Base-by-base conservation (phyloP, 1,139 yeast genomes). In the Taphrina confusa region DNA sequence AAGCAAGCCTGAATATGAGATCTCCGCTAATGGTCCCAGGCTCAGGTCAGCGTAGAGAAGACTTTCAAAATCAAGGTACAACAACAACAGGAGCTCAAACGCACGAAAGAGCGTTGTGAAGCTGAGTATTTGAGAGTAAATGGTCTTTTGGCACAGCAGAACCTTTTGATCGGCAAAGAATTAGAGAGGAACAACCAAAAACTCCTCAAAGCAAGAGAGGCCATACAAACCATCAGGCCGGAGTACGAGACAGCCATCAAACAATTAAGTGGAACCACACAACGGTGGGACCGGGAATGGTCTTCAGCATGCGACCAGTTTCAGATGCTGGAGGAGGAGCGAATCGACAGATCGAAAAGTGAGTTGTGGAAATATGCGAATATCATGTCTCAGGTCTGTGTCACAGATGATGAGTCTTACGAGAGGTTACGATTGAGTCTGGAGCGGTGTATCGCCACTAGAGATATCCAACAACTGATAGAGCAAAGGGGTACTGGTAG, bases 321-420 rank as follows among this genome's bases (percentile, higher is more conserved):
- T 64, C 95, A 91, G 72, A 82, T 78, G 63, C 74, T 88, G 65
- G 98, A 92, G 70, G 81, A 82, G 56, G 90, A 87, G 68, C 79
- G 96, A 65, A 82, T 90, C 60, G 86, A 86, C 67, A 80, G 84
- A 63, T 70, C 88, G 61, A 88, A 90, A 68, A 77, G 86, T 16
- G 87, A 85, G 68, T 73, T 94, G 65, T 94, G 96, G 85, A 86
- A 84, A 46, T 91, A 80, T 71, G 84, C 95, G 59, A 89, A 89
- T 71, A 78, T 84, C 57, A 77, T 86, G 11, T 87, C 95, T 3
- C 79, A 89, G 0, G 78, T 84, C 4, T 88, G 95, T 70, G 92
- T 89, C 27, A 82, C 82, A 55, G 86, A 85, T 66, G 96, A 88
- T 68, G 87, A 83, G 63, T 74, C 83, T 3, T 87, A 87, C 59